Percentiles rank a stretch among this genome's conserved stretches.
Conservation (phyloP, 2,329 filamentous ascomycete genomes). For the Penicillium brasilianum region DNA sequence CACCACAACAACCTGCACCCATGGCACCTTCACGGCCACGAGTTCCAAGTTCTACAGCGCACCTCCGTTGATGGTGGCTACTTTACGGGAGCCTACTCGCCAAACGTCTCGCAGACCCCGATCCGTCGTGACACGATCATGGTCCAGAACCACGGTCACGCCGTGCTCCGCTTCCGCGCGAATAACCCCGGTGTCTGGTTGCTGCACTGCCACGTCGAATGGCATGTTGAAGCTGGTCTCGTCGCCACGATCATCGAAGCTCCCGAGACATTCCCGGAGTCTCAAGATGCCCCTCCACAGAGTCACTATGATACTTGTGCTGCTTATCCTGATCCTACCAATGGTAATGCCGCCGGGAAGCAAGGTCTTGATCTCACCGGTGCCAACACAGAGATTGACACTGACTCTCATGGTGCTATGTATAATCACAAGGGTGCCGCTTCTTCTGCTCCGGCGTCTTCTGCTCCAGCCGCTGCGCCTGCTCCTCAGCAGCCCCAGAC, state of each 20-base stretch:
- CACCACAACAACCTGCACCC: constrained; percentile 48
- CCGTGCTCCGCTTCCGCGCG: constrained; percentile 42
- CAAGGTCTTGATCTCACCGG: constrained; percentile 24
- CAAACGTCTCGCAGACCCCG: constrained; percentile 34
- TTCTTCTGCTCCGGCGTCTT: background rate
- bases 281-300: constrained; percentile 23
- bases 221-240: constrained; percentile 42
- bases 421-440: constrained; percentile 12
- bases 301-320: constrained; percentile 32
- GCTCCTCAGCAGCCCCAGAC: constrained; percentile 1
- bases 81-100: constrained; percentile 31
- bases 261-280: constrained; percentile 33
- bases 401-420: constrained; percentile 24
- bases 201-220: constrained; percentile 46
- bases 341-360: constrained; percentile 34
- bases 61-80: constrained; percentile 31
- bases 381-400: constrained; percentile 16
- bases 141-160: constrained; percentile 39
- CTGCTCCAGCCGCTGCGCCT: background rate
- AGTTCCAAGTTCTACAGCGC: constrained; percentile 53
- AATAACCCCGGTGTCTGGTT: constrained; percentile 46
- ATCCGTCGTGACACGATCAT: constrained; percentile 43
- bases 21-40: constrained; percentile 59
- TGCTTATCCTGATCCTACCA: constrained; percentile 27
- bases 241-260: constrained; percentile 40